phyloP scores from a whole-genome alignment of 768 basidiomycete species.

The Leccinum pellstonianum region DNA sequence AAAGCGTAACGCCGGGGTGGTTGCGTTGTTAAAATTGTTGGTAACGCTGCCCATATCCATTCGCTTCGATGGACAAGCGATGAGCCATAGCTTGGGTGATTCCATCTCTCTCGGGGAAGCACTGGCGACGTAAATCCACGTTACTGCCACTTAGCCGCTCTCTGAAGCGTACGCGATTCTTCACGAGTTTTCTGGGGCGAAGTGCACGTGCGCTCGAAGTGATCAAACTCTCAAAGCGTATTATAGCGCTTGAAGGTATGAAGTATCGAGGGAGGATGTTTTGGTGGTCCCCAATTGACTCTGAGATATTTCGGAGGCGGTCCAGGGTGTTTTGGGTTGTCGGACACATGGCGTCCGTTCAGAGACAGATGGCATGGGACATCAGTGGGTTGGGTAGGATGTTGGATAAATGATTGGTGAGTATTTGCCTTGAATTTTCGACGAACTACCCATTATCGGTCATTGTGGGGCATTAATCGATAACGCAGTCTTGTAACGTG shows the following conservation, averaged over 20 bases:
- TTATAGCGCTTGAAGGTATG: slow-evolving; percentile 26
- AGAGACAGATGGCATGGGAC: slow-evolving; percentile 14
- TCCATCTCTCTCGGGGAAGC: slow-evolving; percentile 44
- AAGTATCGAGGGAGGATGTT: slow-evolving; percentile 14
- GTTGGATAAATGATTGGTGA: not conserved
- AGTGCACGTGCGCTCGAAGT: slow-evolving; percentile 40
- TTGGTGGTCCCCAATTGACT: slow-evolving; percentile 29
- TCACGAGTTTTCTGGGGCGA: slow-evolving; percentile 35
- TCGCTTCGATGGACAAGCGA: slow-evolving; percentile 56
- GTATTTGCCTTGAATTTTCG: no score
- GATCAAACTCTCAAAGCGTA: slow-evolving; percentile 40
- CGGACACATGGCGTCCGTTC: slow-evolving; percentile 15
- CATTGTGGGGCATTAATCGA: no score
- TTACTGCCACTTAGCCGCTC: slow-evolving; percentile 5
- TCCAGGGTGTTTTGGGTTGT: slow-evolving; percentile 18
- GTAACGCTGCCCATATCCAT: slow-evolving; percentile 53
- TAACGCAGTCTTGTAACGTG: no score
- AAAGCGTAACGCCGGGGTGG: no score
- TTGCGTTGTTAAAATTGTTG: slow-evolving; percentile 16
- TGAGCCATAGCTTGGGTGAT: slow-evolving; percentile 58
- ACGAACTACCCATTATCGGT: no score
- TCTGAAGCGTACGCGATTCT: slow-evolving; percentile 34
- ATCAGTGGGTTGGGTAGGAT: no score
- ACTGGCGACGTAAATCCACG: slow-evolving; percentile 35
- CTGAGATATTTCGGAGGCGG: slow-evolving; percentile 24